Evolutionary conservation across 257 asterid genomes (phyloP).

Genomic region (Solanum medicagineum): DNA sequence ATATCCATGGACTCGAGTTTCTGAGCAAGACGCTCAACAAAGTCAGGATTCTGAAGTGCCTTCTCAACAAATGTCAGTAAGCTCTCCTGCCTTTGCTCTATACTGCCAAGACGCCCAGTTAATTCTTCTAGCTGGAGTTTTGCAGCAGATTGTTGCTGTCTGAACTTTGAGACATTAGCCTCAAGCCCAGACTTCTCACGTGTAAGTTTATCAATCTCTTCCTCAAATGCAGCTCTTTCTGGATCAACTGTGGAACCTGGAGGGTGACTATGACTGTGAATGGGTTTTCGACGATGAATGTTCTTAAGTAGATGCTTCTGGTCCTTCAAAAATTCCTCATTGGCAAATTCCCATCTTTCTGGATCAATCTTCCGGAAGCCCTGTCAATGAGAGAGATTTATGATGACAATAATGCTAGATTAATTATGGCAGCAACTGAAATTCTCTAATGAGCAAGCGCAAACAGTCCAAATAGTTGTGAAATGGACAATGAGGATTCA

Average conservation of each 20-base stretch:
- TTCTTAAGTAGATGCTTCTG: constrained; percentile 83
- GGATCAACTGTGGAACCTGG: constrained; percentile 54
- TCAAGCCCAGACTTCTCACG: constrained; percentile 62
- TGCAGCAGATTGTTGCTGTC: constrained; percentile 56
- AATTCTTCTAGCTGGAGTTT: constrained; percentile 49
- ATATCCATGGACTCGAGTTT: constrained; percentile 81
- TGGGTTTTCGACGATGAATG: constrained; percentile 85
- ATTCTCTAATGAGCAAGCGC: neutral
- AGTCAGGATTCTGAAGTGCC: constrained; percentile 52
- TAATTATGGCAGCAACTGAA: neutral
- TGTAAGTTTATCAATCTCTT: constrained; percentile 76
- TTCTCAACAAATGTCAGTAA: constrained; percentile 45
- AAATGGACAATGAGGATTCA: neutral
- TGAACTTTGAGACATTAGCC: constrained; percentile 29
- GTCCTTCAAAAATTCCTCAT: constrained; percentile 82
- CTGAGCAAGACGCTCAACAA: constrained; percentile 50
- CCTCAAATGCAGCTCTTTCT: constrained; percentile 76
- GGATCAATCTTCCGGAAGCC: constrained; percentile 95
- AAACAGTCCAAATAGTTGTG: neutral
- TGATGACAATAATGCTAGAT: neutral
- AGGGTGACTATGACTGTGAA: constrained; percentile 94
- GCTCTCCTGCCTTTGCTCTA: constrained; percentile 68
- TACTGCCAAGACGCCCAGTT: constrained; percentile 35
- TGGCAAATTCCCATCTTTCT: constrained; percentile 91
- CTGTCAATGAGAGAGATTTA: constrained; percentile 19